These are phyloP conservation scores for Fomitopsis schrenkii DNA, from an alignment of 1,284 basidiomycete genomes.

Conservation along the genomic window DNA sequence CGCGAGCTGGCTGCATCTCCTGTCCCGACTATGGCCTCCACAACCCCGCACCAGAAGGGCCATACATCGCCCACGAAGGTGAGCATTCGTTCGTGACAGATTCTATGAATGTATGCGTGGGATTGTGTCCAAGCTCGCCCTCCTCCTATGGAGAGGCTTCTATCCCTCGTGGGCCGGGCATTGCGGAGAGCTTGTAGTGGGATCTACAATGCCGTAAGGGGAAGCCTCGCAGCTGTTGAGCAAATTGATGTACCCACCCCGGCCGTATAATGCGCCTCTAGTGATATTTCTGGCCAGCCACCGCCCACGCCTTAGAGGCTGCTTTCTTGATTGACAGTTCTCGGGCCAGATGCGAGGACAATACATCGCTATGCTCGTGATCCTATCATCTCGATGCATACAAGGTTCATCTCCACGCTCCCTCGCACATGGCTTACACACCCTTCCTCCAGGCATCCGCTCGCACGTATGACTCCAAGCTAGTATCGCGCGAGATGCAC, in stretches of 20 bases:
- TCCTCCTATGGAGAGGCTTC: not conserved
- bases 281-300: not conserved
- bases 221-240: no score
- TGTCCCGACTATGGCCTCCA: conserved; percentile 18
- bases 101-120: not conserved
- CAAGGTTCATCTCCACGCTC: conserved; percentile 1
- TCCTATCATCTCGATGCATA: conserved; percentile 1
- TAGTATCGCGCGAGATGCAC: conserved; percentile 76
- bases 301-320: not conserved
- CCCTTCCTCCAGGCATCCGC: conserved; percentile 36
- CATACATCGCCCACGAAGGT: conserved; percentile 71
- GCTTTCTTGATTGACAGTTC: not conserved
- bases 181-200: no score
- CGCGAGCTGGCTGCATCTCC: conserved; percentile 26
- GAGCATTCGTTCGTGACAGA: conserved; percentile 8
- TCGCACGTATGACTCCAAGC: conserved; percentile 68
- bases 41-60: conserved; percentile 25
- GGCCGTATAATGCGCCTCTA: not conserved
- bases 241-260: no score
- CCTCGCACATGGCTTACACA: not conserved
- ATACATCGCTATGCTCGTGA: conserved; percentile 1
- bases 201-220: no score
- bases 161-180: no score
- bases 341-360: not conserved
- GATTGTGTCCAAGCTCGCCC: not conserved